A percentile compares a stretch with the other conserved stretches of the same genome.
Conservation (phyloP, 352 stramenopile genomes). For the Pythium catenulatum region DNA sequence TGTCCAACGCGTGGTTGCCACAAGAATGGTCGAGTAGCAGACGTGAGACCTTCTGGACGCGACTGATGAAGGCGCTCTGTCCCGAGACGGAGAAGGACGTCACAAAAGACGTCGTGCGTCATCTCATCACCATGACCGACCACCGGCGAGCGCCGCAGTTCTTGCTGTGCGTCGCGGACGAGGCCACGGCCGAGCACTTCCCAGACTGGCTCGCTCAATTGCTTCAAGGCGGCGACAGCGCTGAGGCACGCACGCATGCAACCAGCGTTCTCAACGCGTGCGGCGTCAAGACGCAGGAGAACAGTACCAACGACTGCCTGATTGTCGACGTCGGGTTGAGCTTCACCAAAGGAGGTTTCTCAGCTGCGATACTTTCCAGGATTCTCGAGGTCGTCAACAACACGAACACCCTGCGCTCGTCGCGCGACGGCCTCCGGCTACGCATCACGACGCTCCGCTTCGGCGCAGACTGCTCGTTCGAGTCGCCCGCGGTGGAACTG, state of each 20-base stretch:
- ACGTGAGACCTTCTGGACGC: not conserved
- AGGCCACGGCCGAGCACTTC: not conserved
- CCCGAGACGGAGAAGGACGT: not conserved
- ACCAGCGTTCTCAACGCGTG: not conserved
- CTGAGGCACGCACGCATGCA: not conserved
- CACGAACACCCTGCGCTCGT: not conserved
- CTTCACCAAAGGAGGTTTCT: slow-evolving; percentile 6
- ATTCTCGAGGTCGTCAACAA: not conserved
- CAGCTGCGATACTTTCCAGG: not conserved
- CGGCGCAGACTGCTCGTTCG: not conserved
- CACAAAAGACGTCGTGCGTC: not conserved
- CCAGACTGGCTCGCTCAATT: not conserved
- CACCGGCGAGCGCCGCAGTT: not conserved
- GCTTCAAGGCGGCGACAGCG: not conserved
- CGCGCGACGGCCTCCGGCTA: not conserved
- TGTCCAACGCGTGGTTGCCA: too few species aligned
- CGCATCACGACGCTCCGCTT: slow-evolving; percentile 16
- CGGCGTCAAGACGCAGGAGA: not conserved
- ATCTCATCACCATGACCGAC: not conserved
- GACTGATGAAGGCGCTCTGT: not conserved
- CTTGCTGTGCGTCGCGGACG: not conserved
- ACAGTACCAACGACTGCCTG: not conserved
- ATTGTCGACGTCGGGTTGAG: slow-evolving; percentile 24
- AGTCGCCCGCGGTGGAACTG: not conserved
- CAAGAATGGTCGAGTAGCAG: too few species aligned